phyloP scores from a whole-genome alignment of 2,329 filamentous ascomycete genomes.

The Fusarium veterinarium region DNA sequence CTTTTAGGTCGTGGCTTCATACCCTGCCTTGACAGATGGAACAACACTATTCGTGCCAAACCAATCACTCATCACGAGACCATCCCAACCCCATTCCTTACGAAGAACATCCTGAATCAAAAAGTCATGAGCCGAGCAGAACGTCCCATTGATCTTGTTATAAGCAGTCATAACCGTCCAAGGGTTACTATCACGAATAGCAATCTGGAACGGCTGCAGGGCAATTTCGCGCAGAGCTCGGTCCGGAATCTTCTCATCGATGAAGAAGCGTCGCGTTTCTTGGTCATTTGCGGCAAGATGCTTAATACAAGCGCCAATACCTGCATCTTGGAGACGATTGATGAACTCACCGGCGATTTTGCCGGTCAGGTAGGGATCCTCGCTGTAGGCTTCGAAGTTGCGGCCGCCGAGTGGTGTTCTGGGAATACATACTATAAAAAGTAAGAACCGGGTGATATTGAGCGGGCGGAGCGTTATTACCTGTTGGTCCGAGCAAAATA shows the following conservation, averaged over 20 bases:
- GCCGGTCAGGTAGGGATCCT: constrained; percentile 54
- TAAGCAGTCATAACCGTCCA: constrained; percentile 58
- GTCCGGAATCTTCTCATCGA: constrained; percentile 24
- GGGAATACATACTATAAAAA: constrained; percentile 8
- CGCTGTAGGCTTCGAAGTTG: constrained; percentile 54
- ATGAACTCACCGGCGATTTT: constrained; percentile 47
- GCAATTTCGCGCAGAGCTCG: constrained; percentile 49
- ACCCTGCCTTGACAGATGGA: constrained; percentile 46
- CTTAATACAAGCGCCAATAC: constrained; percentile 55
- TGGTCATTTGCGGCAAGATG: constrained; percentile 56
- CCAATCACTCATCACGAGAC: constrained; percentile 60
- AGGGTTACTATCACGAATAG: constrained; percentile 52
- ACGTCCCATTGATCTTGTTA: constrained; percentile 57
- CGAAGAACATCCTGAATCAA: constrained; percentile 54
- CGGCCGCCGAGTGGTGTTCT: constrained; percentile 52
- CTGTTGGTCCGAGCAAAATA: constrained; percentile 25
- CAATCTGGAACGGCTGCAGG: constrained; percentile 56
- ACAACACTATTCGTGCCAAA: constrained; percentile 45
- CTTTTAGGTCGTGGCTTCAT: background rate
- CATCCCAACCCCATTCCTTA: constrained; percentile 57
- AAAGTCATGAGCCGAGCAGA: constrained; percentile 53
- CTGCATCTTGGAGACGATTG: constrained; percentile 51
- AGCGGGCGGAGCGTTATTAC: background rate
- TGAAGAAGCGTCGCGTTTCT: constrained; percentile 21
- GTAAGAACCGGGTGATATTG: background rate